A percentile compares a stretch with the other conserved stretches of the same genome.
Evolutionary conservation across 1,284 basidiomycete species (phyloP).

Genomic region (Rhizopogon parksii): DNA sequence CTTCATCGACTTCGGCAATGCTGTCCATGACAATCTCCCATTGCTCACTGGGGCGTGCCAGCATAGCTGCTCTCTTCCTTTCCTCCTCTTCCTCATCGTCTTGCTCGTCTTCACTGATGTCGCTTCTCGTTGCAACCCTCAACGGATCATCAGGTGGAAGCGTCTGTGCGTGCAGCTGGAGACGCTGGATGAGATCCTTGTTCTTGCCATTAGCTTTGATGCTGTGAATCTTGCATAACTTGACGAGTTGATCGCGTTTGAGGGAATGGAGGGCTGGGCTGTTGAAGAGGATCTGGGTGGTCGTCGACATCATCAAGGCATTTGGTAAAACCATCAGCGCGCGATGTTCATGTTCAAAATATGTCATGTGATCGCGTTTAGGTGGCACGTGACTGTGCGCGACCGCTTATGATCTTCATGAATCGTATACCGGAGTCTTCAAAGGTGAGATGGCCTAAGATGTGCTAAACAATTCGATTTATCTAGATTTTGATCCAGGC

Average conservation of each 20-base stretch:
- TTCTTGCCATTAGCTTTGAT: slow-evolving; percentile 76
- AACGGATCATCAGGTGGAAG: slow-evolving; percentile 48
- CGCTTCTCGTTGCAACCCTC: slow-evolving; percentile 43
- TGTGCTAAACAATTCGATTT: no score
- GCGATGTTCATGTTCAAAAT: neutral
- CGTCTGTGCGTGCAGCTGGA: slow-evolving; percentile 56
- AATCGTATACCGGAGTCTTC: no score
- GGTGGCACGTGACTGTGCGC: neutral
- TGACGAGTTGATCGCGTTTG: slow-evolving; percentile 73
- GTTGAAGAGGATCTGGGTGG: slow-evolving; percentile 72
- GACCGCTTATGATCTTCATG: no score
- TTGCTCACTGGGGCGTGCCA: slow-evolving; percentile 57
- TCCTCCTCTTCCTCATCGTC: slow-evolving; percentile 23
- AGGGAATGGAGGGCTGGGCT: slow-evolving; percentile 72
- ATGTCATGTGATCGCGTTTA: neutral
- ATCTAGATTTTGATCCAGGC: neutral
- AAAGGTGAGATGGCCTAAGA: no score
- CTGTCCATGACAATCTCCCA: slow-evolving; percentile 76
- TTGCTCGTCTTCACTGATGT: slow-evolving; percentile 31
- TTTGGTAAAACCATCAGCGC: neutral
- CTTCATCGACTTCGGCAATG: slow-evolving; percentile 57
- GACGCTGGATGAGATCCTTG: slow-evolving; percentile 56
- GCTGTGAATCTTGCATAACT: slow-evolving; percentile 72
- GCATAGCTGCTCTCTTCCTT: slow-evolving; percentile 13
- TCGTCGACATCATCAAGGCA: slow-evolving; percentile 44